These are phyloP conservation scores for Saccharomycopsis lassenensis DNA, from an alignment of 805 yeast species.

Conservation along the genomic window DNA sequence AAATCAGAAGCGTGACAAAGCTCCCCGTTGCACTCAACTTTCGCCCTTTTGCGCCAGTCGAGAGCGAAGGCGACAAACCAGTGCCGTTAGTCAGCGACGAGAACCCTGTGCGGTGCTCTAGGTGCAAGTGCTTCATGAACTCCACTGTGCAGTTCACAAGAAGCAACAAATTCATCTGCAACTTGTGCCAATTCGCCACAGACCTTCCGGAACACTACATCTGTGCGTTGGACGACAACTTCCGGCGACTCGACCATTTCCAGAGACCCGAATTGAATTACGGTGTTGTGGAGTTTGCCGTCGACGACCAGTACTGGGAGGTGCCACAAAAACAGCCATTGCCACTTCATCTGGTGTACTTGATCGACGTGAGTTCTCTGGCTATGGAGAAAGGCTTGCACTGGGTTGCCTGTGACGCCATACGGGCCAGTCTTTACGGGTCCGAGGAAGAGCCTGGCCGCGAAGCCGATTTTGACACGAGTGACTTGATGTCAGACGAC, in stretches of 20 bases:
- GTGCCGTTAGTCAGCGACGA: constrained; percentile 61
- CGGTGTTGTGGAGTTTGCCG: constrained; percentile 80
- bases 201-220: constrained; percentile 56
- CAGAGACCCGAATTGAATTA: constrained; percentile 64
- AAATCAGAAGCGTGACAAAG: constrained; percentile 53
- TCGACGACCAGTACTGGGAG: constrained; percentile 61
- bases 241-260: constrained; percentile 51
- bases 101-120: constrained; percentile 74
- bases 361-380: constrained; percentile 57
- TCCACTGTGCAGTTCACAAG: constrained; percentile 54
- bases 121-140: constrained; percentile 86
- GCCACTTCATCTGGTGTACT: constrained; percentile 59
- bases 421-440: constrained; percentile 43
- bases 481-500: too few relatives aligned
- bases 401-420: constrained; percentile 55
- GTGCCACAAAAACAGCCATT: constrained; percentile 29
- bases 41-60: constrained; percentile 70
- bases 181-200: constrained; percentile 74
- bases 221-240: constrained; percentile 49
- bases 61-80: constrained; percentile 35
- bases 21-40: constrained; percentile 75
- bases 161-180: constrained; percentile 63
- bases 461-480: too few relatives aligned
- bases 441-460: too few relatives aligned
- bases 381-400: constrained; percentile 52